Evolutionary conservation across 345 rosid species (phyloP).

Genomic region (Lumnitzera racemosa): DNA sequence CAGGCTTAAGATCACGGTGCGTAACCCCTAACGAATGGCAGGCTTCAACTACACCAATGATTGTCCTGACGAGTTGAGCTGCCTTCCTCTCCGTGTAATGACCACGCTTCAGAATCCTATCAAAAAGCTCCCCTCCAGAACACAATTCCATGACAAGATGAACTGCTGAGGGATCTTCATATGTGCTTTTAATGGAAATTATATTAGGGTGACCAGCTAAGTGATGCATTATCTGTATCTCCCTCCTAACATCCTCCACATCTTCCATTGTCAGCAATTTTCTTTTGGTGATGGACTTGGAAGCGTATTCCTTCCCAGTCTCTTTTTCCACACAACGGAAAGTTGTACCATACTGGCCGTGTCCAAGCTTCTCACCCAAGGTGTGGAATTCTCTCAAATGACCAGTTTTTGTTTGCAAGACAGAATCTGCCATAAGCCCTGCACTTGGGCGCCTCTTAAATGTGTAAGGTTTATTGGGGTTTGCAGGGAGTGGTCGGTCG

Average conservation of each 20-base stretch:
- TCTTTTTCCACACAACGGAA: slow-evolving; percentile 22
- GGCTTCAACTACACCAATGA: slow-evolving; percentile 29
- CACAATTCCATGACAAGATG: slow-evolving; percentile 33
- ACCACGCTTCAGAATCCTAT: slow-evolving; percentile 26
- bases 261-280: slow-evolving; percentile 22
- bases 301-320: slow-evolving; percentile 22
- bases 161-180: slow-evolving; percentile 25
- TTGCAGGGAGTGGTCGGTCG: too few species aligned
- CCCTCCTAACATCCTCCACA: slow-evolving; percentile 31
- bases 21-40: slow-evolving; percentile 35
- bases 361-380: slow-evolving; percentile 28
- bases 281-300: slow-evolving; percentile 29
- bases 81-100: slow-evolving; percentile 27
- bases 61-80: slow-evolving; percentile 24
- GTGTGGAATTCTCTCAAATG: slow-evolving; percentile 14
- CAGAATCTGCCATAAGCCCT: not conserved
- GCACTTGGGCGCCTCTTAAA: not conserved
- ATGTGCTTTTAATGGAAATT: slow-evolving; percentile 20
- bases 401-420: slow-evolving; percentile 1
- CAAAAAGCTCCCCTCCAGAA: slow-evolving; percentile 30
- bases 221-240: slow-evolving; percentile 39
- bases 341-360: slow-evolving; percentile 31
- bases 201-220: slow-evolving; percentile 27
- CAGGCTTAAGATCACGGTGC: slow-evolving; percentile 35
- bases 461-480: too few species aligned